Base-by-base conservation (phyloP, 2,329 filamentous ascomycete genomes). In the Pyrenochaeta sp. region DNA sequence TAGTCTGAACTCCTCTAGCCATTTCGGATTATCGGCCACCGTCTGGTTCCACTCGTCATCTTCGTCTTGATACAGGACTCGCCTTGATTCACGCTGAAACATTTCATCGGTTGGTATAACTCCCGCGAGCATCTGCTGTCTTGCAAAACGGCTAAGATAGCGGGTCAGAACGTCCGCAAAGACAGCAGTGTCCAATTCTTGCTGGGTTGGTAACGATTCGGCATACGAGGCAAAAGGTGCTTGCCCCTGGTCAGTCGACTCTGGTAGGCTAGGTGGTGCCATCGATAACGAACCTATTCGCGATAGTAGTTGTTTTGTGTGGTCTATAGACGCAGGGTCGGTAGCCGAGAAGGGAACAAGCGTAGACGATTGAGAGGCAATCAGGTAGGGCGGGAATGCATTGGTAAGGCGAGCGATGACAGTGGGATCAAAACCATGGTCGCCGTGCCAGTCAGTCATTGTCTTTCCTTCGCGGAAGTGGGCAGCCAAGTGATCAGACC, bases 361-460 rank as follows among this genome's bases (percentile, higher is more conserved):
- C 30, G 72, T 76, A 10, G 69, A 71, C 5, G 74, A 65, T 54
- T 82, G 79, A 22, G 76, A 69, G 28, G 77, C 79, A 24, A 82
- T 80, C 2, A 82, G 69, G 49, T 81, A 82, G 3, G 80, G 80
- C 15, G 80, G 80, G 70, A 81, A 80, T 1, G 79, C 78, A 48
- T 78, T 79, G 3, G 77, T 77, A 44, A 82, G 78, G 37, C 78
- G 77, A 8, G 79, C 74, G 1, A 78, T 77, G 5, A 82, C 76
- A 8, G 71, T 66, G 5, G 78, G 72, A 57, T 79, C 79, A 19
- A 85, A 72, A 4, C 82, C 83, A 65, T 83, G 79, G 58, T 81
- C 82, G 5, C 83, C 82, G 47, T 77, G 77, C 83, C 83, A 85
- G 43, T 82, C 78, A 6, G 68, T 67, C 82, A 85, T 85, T 13